Evolutionary conservation across 1,139 yeast species (phyloP).

Genomic region (Sugiyamaella neomexicana): DNA sequence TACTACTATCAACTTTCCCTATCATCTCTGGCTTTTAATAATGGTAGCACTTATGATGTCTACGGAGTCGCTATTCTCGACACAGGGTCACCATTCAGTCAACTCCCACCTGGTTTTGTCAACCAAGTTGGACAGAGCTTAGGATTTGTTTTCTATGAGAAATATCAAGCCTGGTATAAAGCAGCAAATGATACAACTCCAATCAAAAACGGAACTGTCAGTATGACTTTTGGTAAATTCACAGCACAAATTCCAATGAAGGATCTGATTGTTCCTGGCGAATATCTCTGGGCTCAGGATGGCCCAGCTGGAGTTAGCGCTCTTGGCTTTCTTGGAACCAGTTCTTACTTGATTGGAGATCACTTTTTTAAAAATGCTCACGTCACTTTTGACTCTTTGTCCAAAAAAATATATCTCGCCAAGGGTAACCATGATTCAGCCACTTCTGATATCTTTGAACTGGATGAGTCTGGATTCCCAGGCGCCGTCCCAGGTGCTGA

Average conservation of each 20-base stretch:
- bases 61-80: conserved; percentile 51
- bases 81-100: conserved; percentile 45
- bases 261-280: conserved; percentile 39
- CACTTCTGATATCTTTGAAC: conserved; percentile 23
- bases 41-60: conserved; percentile 30
- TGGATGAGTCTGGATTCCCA: conserved; percentile 23
- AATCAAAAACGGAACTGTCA: conserved; percentile 24
- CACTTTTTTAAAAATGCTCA: conserved; percentile 68
- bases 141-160: conserved; percentile 29
- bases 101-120: conserved; percentile 38
- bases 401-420: conserved; percentile 60
- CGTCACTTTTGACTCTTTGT: conserved; percentile 69
- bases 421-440: conserved; percentile 43
- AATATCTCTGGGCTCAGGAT: conserved; percentile 37
- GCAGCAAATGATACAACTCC: conserved; percentile 22
- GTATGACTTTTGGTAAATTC: conserved; percentile 34
- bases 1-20: conserved; percentile 33
- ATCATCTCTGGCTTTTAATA: conserved; percentile 26
- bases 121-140: conserved; percentile 32
- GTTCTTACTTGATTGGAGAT: conserved; percentile 58
- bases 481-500: conserved; percentile 26
- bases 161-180: conserved; percentile 36
- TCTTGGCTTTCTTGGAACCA: conserved; percentile 35
- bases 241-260: conserved; percentile 31
- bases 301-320: conserved; percentile 37